These are phyloP conservation scores for Colletotrichum somersetense DNA, from an alignment of 2,329 filamentous ascomycete species.

Conservation along the genomic window DNA sequence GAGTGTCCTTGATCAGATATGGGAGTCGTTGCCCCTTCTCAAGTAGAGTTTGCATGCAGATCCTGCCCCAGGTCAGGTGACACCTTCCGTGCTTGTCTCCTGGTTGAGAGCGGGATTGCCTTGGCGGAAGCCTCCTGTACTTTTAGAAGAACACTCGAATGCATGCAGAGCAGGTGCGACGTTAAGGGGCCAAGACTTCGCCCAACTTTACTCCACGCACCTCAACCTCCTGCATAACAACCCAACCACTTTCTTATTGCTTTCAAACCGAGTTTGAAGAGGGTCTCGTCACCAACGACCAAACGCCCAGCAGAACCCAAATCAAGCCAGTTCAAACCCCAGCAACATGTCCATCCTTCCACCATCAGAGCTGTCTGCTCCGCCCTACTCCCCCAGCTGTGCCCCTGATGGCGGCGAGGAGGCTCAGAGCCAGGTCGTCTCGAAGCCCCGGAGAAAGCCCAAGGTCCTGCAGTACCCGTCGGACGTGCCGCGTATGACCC, in stretches of 20 bases:
- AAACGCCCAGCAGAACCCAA: background rate
- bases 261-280: background rate
- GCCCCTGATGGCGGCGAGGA: background rate
- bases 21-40: background rate
- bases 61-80: background rate
- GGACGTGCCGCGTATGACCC: constrained; percentile 23
- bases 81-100: background rate
- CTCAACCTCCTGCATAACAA: no score
- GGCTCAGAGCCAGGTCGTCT: background rate
- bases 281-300: background rate
- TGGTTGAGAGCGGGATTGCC: background rate
- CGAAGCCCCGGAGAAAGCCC: background rate
- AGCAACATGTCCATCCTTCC: background rate
- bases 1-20: background rate
- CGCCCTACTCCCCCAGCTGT: background rate
- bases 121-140: background rate
- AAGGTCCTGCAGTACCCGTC: constrained; percentile 28
- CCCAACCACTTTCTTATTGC: background rate
- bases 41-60: no score
- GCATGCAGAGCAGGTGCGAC: background rate
- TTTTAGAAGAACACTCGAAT: background rate
- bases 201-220: background rate
- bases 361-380: background rate
- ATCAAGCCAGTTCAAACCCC: background rate
- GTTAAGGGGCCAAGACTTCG: background rate